phyloP scores from a whole-genome alignment of 768 basidiomycete species.

The Dacryopinax primogenitus region DNA sequence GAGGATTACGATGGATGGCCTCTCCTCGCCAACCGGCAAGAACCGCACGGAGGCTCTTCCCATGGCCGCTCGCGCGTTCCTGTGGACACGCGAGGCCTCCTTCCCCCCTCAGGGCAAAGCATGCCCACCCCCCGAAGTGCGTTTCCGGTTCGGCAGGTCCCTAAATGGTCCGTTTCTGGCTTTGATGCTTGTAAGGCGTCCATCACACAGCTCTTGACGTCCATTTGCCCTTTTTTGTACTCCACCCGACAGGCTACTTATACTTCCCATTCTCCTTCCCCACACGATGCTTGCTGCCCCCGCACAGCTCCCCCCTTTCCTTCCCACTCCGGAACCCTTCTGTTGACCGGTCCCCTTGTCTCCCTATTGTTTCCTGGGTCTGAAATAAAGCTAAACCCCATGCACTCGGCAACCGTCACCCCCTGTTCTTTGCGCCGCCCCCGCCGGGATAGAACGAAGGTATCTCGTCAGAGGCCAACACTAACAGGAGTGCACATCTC shows the following conservation, averaged over 20 bases:
- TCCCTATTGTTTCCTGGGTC: too few relatives aligned
- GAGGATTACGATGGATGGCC: background rate
- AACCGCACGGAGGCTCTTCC: background rate
- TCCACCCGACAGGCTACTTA: background rate
- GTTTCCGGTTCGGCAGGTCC: too few relatives aligned
- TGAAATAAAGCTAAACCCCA: too few relatives aligned
- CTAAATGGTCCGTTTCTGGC: background rate
- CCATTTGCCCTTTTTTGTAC: background rate
- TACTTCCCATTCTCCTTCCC: background rate
- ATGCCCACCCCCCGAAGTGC: background rate
- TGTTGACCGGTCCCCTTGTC: too few relatives aligned
- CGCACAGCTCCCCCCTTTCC: too few relatives aligned
- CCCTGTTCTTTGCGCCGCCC: slow-evolving; percentile 14
- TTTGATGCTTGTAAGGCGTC: background rate
- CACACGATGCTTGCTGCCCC: too few relatives aligned
- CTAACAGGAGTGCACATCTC: slow-evolving; percentile 51
- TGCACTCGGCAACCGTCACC: slow-evolving; percentile 11
- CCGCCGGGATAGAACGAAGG: slow-evolving; percentile 17
- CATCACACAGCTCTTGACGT: background rate
- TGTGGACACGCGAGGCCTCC: background rate
- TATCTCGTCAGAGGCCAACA: slow-evolving; percentile 54
- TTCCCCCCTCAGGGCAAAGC: background rate
- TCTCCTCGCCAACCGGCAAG: background rate
- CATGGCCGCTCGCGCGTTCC: background rate
- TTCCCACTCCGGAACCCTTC: too few relatives aligned